Base-by-base conservation (phyloP, 2,329 filamentous ascomycete species). In the Cadophora luteo-olivacea region DNA sequence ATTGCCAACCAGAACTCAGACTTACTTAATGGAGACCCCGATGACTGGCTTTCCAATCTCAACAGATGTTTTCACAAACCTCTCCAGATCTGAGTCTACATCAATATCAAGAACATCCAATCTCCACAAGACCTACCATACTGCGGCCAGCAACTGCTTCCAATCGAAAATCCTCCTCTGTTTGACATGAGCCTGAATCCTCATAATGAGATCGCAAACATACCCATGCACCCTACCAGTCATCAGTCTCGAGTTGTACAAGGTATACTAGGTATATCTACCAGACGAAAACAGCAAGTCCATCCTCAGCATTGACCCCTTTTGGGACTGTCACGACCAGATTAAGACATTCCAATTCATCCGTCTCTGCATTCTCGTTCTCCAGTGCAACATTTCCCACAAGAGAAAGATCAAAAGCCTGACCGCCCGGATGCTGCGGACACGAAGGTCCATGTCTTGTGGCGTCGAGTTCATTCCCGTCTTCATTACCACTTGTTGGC, bases 381-480 rank as follows among this genome's bases (percentile, higher is more conserved):
- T 66, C 63, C 22, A 72, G 52, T 9, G 54, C 61, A 16, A 70
- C 48, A 25, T 71, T 60, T 4, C 72, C 72, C 9, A 73, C 61
- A 24, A 73, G 58, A 19, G 57, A 68, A 24, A 73, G 38, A 62
- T 73, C 72, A 38, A 69, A 70, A 12, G 41, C 61, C 58, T 69
- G 70, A 6, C 67, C 61, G 1, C 64, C 66, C 2, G 67, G 61
- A 54, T 70, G 73, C 16, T 80, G 79, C 9, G 79, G 79, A 72
- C 79, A 80, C 33, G 77, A 77, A 41, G 79, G 78, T 2, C 79
- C 79, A 68, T 78, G 78, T 25, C 68, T 66, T 1, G 78, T 80
- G 1, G 78, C 79, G 68, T 80, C 75, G 49, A 75, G 77, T 0
- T 74, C 66, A 7, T 62, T 69, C 22, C 72, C 66, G 2, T 64